Evolutionary conservation across 2,329 filamentous ascomycete species (phyloP).

Genomic region (Cadophora malorum): DNA sequence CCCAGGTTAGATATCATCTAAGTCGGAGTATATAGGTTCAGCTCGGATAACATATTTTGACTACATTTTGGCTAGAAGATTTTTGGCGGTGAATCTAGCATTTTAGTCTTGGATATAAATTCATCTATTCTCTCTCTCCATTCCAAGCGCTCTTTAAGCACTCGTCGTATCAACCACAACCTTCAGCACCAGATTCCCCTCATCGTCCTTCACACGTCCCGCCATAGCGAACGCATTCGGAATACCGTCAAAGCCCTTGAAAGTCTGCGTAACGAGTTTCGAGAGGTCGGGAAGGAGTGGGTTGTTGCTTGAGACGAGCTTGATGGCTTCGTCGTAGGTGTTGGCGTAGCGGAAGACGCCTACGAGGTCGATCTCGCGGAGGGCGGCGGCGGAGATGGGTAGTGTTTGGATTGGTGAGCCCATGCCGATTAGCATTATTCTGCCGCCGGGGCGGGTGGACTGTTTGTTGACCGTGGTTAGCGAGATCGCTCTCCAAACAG

Average conservation of each 20-base stretch:
- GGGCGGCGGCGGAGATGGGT: conserved; percentile 73
- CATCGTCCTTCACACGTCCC: conserved; percentile 59
- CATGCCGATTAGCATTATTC: conserved; percentile 79
- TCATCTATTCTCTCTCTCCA: no score
- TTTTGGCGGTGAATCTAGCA: no score
- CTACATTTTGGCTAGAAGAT: no score
- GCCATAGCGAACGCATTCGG: conserved; percentile 88
- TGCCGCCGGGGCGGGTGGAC: conserved; percentile 71
- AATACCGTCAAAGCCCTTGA: conserved; percentile 77
- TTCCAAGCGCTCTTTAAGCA: neutral
- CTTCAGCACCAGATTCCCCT: conserved; percentile 44
- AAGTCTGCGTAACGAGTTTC: conserved; percentile 87
- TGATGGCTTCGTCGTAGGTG: conserved; percentile 92
- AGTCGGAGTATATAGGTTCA: no score
- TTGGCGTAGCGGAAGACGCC: conserved; percentile 82
- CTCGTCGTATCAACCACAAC: conserved; percentile 42
- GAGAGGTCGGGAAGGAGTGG: conserved; percentile 71
- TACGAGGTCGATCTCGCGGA: conserved; percentile 78
- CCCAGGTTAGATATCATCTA: no score
- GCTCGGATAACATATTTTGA: no score
- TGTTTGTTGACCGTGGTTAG: conserved; percentile 28
- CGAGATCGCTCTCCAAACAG: neutral
- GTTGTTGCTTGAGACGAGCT: conserved; percentile 78
- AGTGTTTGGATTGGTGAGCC: conserved; percentile 77
- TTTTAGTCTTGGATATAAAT: no score